Evolutionary conservation across 116 monocot species (phyloP).

Genomic region (Dioscorea cayenensis): DNA sequence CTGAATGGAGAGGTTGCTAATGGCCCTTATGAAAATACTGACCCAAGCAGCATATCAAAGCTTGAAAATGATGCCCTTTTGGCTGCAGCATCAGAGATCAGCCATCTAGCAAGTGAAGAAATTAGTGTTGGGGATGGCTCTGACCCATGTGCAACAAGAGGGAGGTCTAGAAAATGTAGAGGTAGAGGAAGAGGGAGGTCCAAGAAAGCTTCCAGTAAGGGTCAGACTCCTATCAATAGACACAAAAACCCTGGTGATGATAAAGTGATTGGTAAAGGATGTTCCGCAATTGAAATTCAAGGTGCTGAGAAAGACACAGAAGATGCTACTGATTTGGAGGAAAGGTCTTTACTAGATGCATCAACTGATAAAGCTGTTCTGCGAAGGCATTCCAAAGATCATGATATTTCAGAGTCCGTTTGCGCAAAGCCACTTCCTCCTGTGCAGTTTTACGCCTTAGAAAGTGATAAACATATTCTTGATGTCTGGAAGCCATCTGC

Average conservation of each 20-base stretch:
- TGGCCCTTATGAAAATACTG: constrained; percentile 31
- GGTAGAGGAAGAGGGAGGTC: constrained; percentile 31
- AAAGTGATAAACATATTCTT: constrained; percentile 65
- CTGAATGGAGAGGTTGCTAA: constrained; percentile 60
- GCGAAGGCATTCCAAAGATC: constrained; percentile 17
- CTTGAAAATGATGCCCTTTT: constrained; percentile 84
- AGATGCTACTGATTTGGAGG: constrained; percentile 5
- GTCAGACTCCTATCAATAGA: constrained; percentile 14
- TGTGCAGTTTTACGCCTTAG: constrained; percentile 90
- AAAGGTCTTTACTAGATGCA: constrained; percentile 3
- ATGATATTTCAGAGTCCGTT: constrained; percentile 6
- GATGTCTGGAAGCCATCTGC: constrained; percentile 74
- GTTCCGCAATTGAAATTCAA: constrained; percentile 9
- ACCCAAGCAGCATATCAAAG: constrained; percentile 49
- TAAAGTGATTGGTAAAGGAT: constrained; percentile 4
- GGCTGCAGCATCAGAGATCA: constrained; percentile 73
- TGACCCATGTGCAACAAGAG: constrained; percentile 12
- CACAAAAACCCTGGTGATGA: constrained; percentile 18
- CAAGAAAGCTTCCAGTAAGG: constrained; percentile 18
- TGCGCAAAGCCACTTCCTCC: constrained; percentile 59
- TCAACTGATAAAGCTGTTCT: constrained; percentile 14
- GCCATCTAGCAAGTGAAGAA: constrained; percentile 33
- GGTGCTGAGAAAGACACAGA: constrained; percentile 10
- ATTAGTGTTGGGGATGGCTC: constrained; percentile 17
- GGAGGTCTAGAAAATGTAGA: constrained; percentile 23